phyloP scores from a whole-genome alignment of 352 stramenopile species.

The Globisporangium recalcitrans region DNA sequence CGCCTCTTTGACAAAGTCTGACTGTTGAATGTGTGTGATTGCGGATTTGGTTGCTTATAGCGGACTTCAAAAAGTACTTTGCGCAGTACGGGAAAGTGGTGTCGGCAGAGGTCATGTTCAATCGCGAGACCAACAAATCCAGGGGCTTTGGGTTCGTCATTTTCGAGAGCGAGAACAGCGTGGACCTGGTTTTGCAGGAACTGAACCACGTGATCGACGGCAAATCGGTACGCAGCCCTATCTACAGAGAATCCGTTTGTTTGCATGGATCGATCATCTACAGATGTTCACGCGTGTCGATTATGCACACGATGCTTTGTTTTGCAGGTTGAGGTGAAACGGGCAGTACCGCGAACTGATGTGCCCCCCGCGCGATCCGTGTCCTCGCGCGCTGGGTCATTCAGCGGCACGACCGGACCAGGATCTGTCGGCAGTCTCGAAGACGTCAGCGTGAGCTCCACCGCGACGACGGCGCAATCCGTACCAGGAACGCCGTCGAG shows the following conservation, averaged over 20 bases:
- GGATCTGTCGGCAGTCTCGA: conserved; percentile 71
- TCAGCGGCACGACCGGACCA: conserved; percentile 69
- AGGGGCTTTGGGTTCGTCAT: conserved; percentile 93
- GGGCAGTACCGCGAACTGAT: conserved; percentile 78
- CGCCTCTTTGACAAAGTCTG: not conserved
- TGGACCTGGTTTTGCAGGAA: conserved; percentile 84
- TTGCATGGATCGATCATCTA: not conserved
- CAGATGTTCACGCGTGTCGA: no score
- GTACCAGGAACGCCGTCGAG: conserved; percentile 57
- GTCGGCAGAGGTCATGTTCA: conserved; percentile 93
- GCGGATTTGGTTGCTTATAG: conserved; percentile 20
- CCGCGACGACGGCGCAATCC: conserved; percentile 42
- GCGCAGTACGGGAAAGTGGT: conserved; percentile 91
- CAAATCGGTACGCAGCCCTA: conserved; percentile 58
- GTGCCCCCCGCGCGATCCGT: conserved; percentile 68
- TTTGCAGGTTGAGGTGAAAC: conserved; percentile 73
- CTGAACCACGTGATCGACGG: conserved; percentile 89
- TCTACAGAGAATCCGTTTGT: not conserved
- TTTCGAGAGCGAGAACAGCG: conserved; percentile 86
- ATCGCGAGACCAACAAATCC: conserved; percentile 93
- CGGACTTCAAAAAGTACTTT: conserved; percentile 91
- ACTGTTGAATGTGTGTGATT: not conserved
- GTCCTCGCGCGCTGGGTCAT: conserved; percentile 67
- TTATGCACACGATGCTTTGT: not conserved
- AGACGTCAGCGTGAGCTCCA: conserved; percentile 49